Evolutionary conservation across 345 rosid genomes (phyloP).

Genomic region (Citrus sp.): DNA sequence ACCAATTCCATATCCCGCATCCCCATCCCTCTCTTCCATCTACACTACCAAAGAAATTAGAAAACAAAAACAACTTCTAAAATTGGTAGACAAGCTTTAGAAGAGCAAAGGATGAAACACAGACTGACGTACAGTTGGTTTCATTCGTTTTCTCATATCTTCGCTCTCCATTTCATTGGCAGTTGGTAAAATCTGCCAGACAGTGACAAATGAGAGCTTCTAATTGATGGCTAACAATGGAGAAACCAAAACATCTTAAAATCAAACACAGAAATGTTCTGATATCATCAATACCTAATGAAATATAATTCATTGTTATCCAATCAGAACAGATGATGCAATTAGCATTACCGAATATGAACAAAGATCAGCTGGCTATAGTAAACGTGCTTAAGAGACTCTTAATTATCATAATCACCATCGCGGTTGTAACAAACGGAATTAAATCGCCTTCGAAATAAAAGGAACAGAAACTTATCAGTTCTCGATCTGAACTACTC

Average conservation of each 20-base stretch:
- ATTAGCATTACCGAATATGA: background rate
- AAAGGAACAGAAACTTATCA: background rate
- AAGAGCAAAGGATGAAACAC: slow-evolving; percentile 8
- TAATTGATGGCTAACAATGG: background rate
- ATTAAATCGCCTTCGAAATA: background rate
- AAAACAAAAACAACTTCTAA: background rate
- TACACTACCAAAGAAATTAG: slow-evolving; percentile 14
- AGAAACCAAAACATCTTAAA: background rate
- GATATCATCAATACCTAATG: background rate
- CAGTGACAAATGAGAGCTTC: background rate
- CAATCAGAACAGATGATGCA: background rate
- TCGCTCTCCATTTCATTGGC: slow-evolving; percentile 38
- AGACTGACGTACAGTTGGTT: slow-evolving; percentile 40
- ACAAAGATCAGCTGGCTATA: background rate
- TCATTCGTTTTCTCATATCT: slow-evolving; percentile 58
- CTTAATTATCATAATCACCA: background rate
- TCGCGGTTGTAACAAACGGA: background rate
- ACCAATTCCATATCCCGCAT: slow-evolving; percentile 27
- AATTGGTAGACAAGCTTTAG: background rate
- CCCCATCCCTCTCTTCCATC: slow-evolving; percentile 49
- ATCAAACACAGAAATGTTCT: background rate
- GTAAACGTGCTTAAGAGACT: background rate
- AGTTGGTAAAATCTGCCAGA: background rate
- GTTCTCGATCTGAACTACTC: background rate
- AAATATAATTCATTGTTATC: background rate